Base-by-base conservation (phyloP, 2,329 filamentous ascomycete genomes). In the Pestalotiopsis sp. region DNA sequence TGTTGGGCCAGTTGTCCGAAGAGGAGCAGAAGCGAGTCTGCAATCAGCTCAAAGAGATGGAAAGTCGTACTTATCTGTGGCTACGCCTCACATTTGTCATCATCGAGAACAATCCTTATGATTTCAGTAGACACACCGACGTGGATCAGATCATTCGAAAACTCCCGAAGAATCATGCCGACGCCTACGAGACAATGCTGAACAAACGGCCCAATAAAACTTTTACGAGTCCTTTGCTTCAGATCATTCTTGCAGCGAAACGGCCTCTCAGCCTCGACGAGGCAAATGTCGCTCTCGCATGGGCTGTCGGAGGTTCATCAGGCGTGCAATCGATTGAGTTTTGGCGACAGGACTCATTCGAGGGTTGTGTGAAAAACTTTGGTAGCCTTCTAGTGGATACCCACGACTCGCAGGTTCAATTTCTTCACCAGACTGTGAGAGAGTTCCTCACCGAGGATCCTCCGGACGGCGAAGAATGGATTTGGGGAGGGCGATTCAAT, bases 41-140 rank as follows among this genome's bases (percentile, higher is more conserved):
- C 14, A 7, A 39, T 5, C 31, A 20, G 12, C 60, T 63, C 13
- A 63, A 63, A 36, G 13, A 2, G 1, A 41, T 63, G 60, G 14
- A 39, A 11, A 63, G 23, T n/a, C 60, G 60, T 20, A 63, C 60
- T n/a, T 63, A 63, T 4, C 60, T 63, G 1, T 63, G 60, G 60
- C 17, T 63, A 41, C 38, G 38, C 7, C 27, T 63, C 5, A 41
- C 20, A 7, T 63, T 63, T 12, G 1, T 0, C 14, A 39, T 41
- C 25, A 25, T 63, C 4, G 20, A 63, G 41, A 2, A 17, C 12
- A 23, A 12, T 20, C 17, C 4, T 20, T 0, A 0, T 63, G 14
- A 7, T 23, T 63, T 6, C 9, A 3, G 38, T 17, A 39, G n/a
- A 3, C 20, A 1, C 17, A 38, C 36, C 5, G 38, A 63, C 31